phyloP scores from a whole-genome alignment of 352 stramenopile genomes.

The Globisporangium carolinianum region DNA sequence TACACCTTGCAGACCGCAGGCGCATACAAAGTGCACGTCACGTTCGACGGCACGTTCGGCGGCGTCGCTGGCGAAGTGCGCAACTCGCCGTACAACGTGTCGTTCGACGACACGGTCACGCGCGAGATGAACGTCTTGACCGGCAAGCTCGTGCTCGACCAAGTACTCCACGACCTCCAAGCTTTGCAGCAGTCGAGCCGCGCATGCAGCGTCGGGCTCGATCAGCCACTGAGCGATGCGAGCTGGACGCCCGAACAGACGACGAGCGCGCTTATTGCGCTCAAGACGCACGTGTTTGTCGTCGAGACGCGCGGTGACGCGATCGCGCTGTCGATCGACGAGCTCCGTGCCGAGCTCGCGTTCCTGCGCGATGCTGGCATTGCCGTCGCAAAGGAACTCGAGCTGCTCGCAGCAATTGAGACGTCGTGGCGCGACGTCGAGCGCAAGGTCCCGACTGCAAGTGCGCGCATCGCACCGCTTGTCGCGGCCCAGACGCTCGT shows the following conservation, averaged over 20 bases:
- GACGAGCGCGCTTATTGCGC: conserved; percentile 52
- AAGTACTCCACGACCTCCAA: conserved; percentile 62
- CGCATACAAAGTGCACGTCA: conserved; percentile 80
- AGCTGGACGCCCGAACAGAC: conserved; percentile 51
- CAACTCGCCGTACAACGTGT: conserved; percentile 86
- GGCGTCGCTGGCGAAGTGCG: conserved; percentile 82
- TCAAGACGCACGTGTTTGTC: conserved; percentile 76
- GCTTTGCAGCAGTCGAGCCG: conserved; percentile 47
- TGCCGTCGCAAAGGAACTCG: conserved; percentile 40
- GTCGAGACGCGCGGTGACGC: conserved; percentile 68
- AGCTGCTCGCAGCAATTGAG: conserved; percentile 48
- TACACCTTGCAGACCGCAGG: conserved; percentile 82
- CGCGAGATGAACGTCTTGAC: conserved; percentile 80
- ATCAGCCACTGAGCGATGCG: conserved; percentile 58
- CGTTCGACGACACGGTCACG: conserved; percentile 72
- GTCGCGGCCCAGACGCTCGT: conserved; percentile 54
- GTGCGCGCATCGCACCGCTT: conserved; percentile 54
- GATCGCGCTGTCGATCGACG: conserved; percentile 55
- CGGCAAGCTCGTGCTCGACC: conserved; percentile 70
- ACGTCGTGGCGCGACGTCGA: conserved; percentile 56
- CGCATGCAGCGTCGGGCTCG: conserved; percentile 63
- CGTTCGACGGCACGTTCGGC: conserved; percentile 92
- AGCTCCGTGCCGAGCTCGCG: conserved; percentile 53
- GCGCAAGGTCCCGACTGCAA: conserved; percentile 55
- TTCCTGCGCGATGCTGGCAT: conserved; percentile 64